These are phyloP conservation scores for Boechera stricta DNA, from an alignment of 345 rosid genomes.

Conservation along the genomic window DNA sequence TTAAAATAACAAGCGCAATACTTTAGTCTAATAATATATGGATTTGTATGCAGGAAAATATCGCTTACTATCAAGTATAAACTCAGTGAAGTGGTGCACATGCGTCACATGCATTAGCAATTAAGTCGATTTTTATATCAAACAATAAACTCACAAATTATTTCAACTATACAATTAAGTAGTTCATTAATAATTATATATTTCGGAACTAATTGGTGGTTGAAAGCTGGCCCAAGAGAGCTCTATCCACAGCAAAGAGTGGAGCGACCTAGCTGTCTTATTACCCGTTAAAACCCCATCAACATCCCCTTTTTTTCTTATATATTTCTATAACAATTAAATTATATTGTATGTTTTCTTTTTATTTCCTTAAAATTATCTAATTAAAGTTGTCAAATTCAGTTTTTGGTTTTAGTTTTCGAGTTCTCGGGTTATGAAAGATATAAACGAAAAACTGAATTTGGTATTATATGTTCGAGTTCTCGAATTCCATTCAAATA, in stretches of 20 bases:
- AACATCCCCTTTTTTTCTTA: constrained; percentile 5
- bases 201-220: constrained; percentile 35
- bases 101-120: constrained; percentile 49
- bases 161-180: constrained; percentile 31
- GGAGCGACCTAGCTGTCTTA: constrained; percentile 40
- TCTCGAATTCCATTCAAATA: background rate
- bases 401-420: background rate
- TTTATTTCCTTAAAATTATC: background rate
- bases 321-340: background rate
- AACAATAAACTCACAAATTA: constrained; percentile 4
- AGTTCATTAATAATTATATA: constrained; percentile 9
- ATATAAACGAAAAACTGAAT: background rate
- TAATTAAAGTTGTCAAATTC: background rate
- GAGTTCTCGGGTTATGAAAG: background rate
- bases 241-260: constrained; percentile 38
- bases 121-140: constrained; percentile 24
- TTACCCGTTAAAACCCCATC: constrained; percentile 38
- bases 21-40: background rate
- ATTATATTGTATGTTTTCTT: background rate
- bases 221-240: constrained; percentile 44
- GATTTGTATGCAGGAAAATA: background rate
- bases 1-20: constrained; percentile 10
- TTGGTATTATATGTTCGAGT: background rate
- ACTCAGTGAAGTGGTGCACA: constrained; percentile 41
- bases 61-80: background rate